Base-by-base conservation (phyloP, 805 yeast species). In the Clavispora fructus region DNA sequence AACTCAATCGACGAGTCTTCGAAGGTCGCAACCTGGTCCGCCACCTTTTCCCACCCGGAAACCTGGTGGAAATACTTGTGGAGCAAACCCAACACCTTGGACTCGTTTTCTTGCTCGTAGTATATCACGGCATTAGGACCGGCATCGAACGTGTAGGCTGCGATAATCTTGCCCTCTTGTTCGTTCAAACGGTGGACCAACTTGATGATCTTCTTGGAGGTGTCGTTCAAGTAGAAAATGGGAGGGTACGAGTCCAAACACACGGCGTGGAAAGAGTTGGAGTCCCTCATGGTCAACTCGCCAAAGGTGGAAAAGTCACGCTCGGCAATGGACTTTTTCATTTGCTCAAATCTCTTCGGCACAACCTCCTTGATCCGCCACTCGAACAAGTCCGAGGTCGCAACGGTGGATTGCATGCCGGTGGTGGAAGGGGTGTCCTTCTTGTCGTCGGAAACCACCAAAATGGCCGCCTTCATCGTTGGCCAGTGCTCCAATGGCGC, bases 81-180 rank as follows among this genome's bases (percentile, higher is more conserved):
- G 48, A 94, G 69, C 53, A 87, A 74, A 4, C 90, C 83, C 56
- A 92, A 76, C 7, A 94, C 82, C 51, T 72, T 74, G n/a, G 68
- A 57, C 67, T 90, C 96, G 67, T 92, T 79, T 59, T 82, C 74
- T 54, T 77, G 78, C 62, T 84, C 82, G 63, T 94, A 94, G 71
- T 94, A 94, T 50, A 94, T 78, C 39, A 94, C 99, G 17, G 97
- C 96, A 68, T 94, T 94, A 67, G 99, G 99, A 62, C 99, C 99
- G 29, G 99, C 99, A 67, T 94, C 99, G 61, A 86, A 94, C 1
- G 99, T 94, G 68, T 94, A 94, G 33, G 98, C 98, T 11, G 96
- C 99, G 45, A 92, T 76, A 11, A 77, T 76, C 59, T 78, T 73
- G 43, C 86, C 87, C 31, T 78, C 82, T 4, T 64, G 54, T 53